Conservation (phyloP, 176 grass and related monocot species). For the Alopecurus myosuroides region DNA sequence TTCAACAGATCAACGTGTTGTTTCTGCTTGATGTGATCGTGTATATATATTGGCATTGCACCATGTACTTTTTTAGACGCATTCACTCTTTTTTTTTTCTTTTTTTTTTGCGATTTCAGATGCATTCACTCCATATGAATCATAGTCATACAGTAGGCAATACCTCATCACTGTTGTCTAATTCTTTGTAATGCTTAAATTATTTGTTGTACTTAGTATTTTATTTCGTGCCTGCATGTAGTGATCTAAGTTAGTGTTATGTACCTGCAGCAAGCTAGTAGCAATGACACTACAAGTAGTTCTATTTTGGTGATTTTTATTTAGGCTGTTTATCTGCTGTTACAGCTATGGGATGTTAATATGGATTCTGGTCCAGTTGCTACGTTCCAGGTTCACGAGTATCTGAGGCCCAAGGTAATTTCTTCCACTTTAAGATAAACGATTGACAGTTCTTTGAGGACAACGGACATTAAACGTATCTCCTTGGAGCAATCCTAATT, state of each 20-base stretch:
- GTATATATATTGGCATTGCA: slow-evolving; percentile 1
- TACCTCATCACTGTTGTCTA: not conserved
- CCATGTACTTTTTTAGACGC: not conserved
- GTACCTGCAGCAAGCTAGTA: slow-evolving; percentile 8
- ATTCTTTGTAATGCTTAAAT: not conserved
- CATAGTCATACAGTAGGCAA: not conserved
- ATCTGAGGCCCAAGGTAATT: slow-evolving; percentile 95
- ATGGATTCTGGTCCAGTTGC: slow-evolving; percentile 91
- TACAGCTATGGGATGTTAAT: slow-evolving; percentile 95
- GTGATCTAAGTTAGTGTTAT: not conserved
- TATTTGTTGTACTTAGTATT: not conserved
- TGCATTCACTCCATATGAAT: not conserved
- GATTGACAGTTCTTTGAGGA: not conserved
- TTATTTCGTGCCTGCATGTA: not conserved
- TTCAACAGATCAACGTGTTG: not conserved
- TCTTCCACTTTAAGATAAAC: slow-evolving; percentile 31
- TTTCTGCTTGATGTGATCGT: not conserved
- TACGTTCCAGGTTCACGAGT: slow-evolving; percentile 90
- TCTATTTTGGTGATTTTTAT: not conserved
- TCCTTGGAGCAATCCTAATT: slow-evolving; percentile 9
- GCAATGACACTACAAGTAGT: not conserved
- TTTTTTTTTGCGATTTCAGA: too few relatives aligned
- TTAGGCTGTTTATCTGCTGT: slow-evolving; percentile 24
- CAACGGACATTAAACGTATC: not conserved
- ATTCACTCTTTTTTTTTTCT: too few relatives aligned